Base-by-base conservation (phyloP, 1,284 basidiomycete genomes). In the Coniferiporia sulphurascens region DNA sequence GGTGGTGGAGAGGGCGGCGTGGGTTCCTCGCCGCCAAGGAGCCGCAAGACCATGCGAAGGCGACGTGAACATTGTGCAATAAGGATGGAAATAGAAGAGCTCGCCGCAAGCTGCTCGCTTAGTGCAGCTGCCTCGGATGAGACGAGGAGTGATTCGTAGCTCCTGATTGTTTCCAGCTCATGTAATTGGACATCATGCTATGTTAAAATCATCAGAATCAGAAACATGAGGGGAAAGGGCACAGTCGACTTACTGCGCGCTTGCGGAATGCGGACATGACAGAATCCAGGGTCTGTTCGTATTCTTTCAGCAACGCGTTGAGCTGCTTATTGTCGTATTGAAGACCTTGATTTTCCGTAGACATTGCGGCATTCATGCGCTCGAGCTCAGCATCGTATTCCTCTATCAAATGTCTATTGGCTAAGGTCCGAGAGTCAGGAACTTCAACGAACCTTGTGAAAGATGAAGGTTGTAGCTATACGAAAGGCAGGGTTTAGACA, bases 321-420 rank as follows among this genome's bases (percentile, higher is more conserved):
- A 98, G 81, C 68, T 98, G 94, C 72, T 97, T 95, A 78, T 98
- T 98, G 74, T 99, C 96, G 67, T 97, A 86, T 66, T 92, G 84
- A 34, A 99, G 78, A 2, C 78, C 76, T 68, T 92, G 89, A 70
- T 99, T 99, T 74, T 99, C 96, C 48, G 83, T 74, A 12, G 84
- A 79, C 65, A 99, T 87, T 51, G 86, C 80, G 0, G 81, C 78
- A 65, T 95, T 96, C 83, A 98, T 93, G 36, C 85, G 84, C 69
- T 98, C 95, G 15, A 99, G 78, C 70, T 97, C 94, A n/a, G 85
- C 82, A 62, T 95, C 88, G 69, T 97, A 99, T 65, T 87, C 86
- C 76, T 99, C 97, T 90, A 66, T 13, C 58, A 32, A n/a, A 54
- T 13, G 46, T 41, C 48, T 55, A 32, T 15, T 38, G 32, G n/a